Evolutionary conservation across 1,139 yeast species (phyloP), one percentile per base, ranked within the genome.

Genomic region (Magnusiomyces paraingens): DNA sequence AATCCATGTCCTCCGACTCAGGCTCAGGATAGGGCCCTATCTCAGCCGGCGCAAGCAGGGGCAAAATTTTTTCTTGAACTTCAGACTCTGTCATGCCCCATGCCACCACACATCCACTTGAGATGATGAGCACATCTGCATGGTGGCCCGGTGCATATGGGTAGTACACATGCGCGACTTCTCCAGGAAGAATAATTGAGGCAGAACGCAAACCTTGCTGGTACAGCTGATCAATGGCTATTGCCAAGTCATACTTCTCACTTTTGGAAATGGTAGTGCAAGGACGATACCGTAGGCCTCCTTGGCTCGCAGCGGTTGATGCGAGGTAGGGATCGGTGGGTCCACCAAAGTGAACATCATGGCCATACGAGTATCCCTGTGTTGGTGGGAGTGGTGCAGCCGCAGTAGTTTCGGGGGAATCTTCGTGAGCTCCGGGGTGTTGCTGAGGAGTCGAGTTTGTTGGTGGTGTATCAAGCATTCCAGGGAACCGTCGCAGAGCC

Each of bases 1-100:
- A 90, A 66, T 90, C 96, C 81, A 90, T 80, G 63, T 90, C 97
- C 64, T 90, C 97, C 44, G 89, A 81, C 62, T 90, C 96, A 14
- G 75, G 72, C 1, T 64, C 67, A 3, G 72, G 72, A 62, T 83
- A 83, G 3, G 78, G 72, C 3, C 80, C 71, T 1, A 74, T 62
- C 57, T 83, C 83, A 3, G 83, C 79, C 0, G 60, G 59, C 38
- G 66, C 65, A 20, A 86, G 69, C 51, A 78, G 61, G 1, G 82
- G 80, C 1, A 82, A 62, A 17, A 69, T 54, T 11, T 75, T 69
- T 18, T 77, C 74, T 11, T 69, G 66, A 0, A 70, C 61, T 61
- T 87, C 95, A 12, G 73, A 68, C 59, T 73, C 77, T 3, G 61
- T 57, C 61, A 86, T 71, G 12, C 88, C 89, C 96, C 96, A 90